These are phyloP conservation scores for Leccinum insolens DNA, from an alignment of 1,284 basidiomycete genomes.

Conservation along the genomic window DNA sequence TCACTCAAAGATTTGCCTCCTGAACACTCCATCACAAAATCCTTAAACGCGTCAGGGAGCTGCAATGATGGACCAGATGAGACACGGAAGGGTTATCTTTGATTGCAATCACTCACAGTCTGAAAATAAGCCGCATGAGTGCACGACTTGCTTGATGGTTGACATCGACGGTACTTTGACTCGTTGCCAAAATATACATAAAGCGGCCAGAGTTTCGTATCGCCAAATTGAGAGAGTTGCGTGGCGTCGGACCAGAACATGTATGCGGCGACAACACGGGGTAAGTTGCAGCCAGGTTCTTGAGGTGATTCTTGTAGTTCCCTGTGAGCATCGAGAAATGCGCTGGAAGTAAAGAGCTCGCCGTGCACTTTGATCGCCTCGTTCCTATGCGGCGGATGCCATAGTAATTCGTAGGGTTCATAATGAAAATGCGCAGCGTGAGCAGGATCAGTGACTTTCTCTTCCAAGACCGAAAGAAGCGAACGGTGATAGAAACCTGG, in stretches of 20 bases:
- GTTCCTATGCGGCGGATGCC: background rate
- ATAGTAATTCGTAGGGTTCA: background rate
- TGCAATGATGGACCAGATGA: background rate
- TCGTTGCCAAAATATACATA: conserved; percentile 1
- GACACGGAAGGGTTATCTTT: background rate
- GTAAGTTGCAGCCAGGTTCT: background rate
- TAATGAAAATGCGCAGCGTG: background rate
- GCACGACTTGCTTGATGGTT: background rate
- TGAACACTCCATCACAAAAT: conserved; percentile 1
- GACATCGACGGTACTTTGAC: background rate
- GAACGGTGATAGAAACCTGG: conserved; percentile 1
- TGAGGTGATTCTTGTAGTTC: background rate
- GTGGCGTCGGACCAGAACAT: conserved; percentile 2
- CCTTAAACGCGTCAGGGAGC: conserved; percentile 14
- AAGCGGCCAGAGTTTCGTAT: background rate
- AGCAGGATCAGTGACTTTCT: background rate
- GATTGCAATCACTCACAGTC: background rate
- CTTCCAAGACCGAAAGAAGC: background rate
- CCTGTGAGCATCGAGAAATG: background rate
- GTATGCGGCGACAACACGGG: background rate
- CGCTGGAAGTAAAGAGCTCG: background rate
- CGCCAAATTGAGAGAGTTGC: background rate
- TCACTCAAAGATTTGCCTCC: background rate
- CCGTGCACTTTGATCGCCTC: background rate
- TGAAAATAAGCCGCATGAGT: conserved; percentile 1